Base-by-base conservation (phyloP, 2,329 filamentous ascomycete genomes). In the Ilyonectria robusta region DNA sequence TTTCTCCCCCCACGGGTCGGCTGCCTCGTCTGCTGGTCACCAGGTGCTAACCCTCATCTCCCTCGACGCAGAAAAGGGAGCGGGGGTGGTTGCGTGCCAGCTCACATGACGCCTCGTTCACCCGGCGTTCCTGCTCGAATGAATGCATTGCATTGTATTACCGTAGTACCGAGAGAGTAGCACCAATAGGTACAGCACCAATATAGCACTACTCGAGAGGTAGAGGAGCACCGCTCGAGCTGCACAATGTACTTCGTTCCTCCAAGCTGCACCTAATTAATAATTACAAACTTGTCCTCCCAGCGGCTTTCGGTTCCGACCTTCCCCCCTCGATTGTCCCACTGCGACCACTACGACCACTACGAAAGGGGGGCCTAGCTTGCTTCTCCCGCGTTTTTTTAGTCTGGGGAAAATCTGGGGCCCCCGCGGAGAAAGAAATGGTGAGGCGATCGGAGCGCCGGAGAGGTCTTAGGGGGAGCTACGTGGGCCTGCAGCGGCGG, bases 21-120 rank as follows among this genome's bases (percentile, higher is more conserved):
- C 40, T 42, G 40, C 15, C 40, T 42, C 17, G 17, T 42, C 26
- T 8, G 15, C 40, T n/a, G 15, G 40, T 42, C 40, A 42, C 15
- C 40, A 6, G 40, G n/a, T n/a, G 40, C 40, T n/a, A 42, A 17
- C 7, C 2, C 40, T 42, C 40, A n/a, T 42, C 15, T 42, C n/a
- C 15, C 40, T 42, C 15, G 4, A 17, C 37, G 40, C 40, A 6
- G 40, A n/a, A 42, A 42, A n/a, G 19, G 19, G 48, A 35, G 17
- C 37, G 46, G 51, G 56, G 48, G 44, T 56, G 60, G 29, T 50
- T 44, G 50, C 67, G 65, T 69, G 67, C 47, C 63, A 46, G 26
- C 53, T 69, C 72, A 69, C 71, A 74, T 75, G 71, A 75, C 67
- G 66, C 66, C 50, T 54, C 50, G 44, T 56, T 40, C 42, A 53